Evolutionary conservation across 768 basidiomycete genomes (phyloP), one percentile per base, ranked within the genome.

Genomic region (Boletus fagicola): DNA sequence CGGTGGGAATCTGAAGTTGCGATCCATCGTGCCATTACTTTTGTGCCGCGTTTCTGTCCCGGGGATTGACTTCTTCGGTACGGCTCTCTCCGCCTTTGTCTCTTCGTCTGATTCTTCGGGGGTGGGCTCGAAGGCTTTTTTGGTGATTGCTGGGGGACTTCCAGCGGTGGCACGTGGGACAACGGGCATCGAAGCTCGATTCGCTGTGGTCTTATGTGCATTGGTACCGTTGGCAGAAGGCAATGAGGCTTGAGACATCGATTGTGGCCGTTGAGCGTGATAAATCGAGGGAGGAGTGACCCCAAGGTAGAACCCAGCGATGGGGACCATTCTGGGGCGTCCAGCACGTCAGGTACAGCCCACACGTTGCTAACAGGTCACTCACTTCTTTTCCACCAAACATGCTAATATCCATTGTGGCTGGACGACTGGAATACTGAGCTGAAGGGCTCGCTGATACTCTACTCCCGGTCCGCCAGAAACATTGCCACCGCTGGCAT

Each of bases 381-480:
- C 85, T 60, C 60, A 94, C 93, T 87, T 90, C 67, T 87, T 87
- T 68, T 96, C 92, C 0, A 83, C 71, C 50, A 88, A 83, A 68
- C 96, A 98, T 0, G 96, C 93, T 33, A 98, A 70, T 62, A 98
- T 81, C 96, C 97, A 98, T 46, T 90, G 87, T 2, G 96, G 96
- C 60, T 94, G 90, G 2, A 98, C 94, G 50, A 98, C 86, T 0
- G 97, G 97, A 56, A 98, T 92, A 56, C 91, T 94, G 45, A 95
- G 78, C 72, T 95, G 93, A 54, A 95, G 74, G 4, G 96, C 97
- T n/a, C 94, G 84, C 68, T 98, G 94, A 70, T 98, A 98, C 64
- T 94, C 92, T 8, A 90, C 86, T 0, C 88, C 88, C 0, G 93
- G 90, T n/a, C 70, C 72, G 3, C 84, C 83, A 16, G 79, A 75